phyloP scores from a whole-genome alignment of 2,329 filamentous ascomycete species.

The Colletotrichum salicis region DNA sequence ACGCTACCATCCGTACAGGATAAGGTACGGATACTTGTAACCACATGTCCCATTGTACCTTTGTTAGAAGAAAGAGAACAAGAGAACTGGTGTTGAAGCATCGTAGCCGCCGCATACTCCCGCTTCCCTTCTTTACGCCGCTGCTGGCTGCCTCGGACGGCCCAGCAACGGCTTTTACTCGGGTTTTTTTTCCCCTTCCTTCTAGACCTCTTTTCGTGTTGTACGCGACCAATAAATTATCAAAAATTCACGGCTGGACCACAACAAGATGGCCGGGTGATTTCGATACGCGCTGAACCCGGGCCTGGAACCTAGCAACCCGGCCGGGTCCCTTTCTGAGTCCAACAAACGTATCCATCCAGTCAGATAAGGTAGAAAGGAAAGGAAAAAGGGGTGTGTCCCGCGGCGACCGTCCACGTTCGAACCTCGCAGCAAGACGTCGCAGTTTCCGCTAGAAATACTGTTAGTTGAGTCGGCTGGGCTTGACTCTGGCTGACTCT shows the following conservation, averaged over 20 bases:
- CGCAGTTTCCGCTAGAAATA: too few species aligned
- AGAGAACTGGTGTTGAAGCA: background rate
- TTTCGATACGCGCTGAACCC: constrained; percentile 34
- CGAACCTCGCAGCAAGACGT: background rate
- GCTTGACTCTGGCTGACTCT: background rate
- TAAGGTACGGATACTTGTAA: background rate
- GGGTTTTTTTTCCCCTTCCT: background rate
- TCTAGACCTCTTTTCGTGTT: background rate
- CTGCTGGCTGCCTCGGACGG: background rate
- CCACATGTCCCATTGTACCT: too few species aligned
- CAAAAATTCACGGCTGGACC: constrained; percentile 22
- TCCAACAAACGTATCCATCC: background rate
- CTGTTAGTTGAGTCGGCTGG: too few species aligned
- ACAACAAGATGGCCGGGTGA: constrained; percentile 31
- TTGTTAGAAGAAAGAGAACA: background rate
- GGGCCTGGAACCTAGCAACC: constrained; percentile 7
- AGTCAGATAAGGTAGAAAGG: constrained; percentile 24
- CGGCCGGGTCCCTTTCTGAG: background rate
- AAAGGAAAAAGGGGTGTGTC: constrained; percentile 4
- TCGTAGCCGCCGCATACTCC: background rate
- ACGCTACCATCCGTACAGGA: background rate
- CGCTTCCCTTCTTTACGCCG: background rate
- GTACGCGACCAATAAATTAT: background rate
- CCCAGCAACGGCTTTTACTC: background rate
- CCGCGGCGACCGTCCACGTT: background rate